A percentile compares a stretch with the other conserved stretches of the same genome.
These are phyloP conservation scores for Bifiguratus adelaidae DNA, from an alignment of 192 early-diverging fungal genomes.

Conservation along the genomic window DNA sequence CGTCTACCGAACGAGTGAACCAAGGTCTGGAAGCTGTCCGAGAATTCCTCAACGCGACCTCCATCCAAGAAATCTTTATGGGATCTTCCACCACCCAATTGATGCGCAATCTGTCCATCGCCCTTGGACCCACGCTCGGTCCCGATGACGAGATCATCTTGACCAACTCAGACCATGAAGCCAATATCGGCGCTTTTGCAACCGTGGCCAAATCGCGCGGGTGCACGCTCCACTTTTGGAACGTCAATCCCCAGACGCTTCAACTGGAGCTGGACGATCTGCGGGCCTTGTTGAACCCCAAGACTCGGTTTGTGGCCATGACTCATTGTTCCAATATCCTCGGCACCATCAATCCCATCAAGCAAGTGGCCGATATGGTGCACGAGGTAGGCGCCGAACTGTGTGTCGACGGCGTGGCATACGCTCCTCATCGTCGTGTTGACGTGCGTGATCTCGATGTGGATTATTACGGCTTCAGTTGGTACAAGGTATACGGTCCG, in stretches of 20 bases:
- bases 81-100: background rate
- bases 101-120: background rate
- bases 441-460: background rate
- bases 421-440: background rate
- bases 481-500: background rate
- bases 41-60: background rate
- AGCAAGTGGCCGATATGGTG: background rate
- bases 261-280: background rate
- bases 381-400: background rate
- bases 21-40: background rate
- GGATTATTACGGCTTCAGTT: background rate
- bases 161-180: conserved; percentile 1
- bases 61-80: background rate
- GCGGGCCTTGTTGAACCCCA: too few relatives aligned
- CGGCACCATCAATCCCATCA: background rate
- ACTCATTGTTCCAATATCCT: conserved; percentile 1
- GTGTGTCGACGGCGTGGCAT: background rate
- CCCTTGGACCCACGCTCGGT: background rate
- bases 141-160: background rate
- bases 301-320: background rate
- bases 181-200: background rate
- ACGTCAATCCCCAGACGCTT: background rate
- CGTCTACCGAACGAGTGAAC: background rate
- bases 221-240: background rate
- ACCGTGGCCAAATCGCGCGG: background rate